phyloP scores from a whole-genome alignment of 148 eudicot species.

The Persicaria tinctoria region DNA sequence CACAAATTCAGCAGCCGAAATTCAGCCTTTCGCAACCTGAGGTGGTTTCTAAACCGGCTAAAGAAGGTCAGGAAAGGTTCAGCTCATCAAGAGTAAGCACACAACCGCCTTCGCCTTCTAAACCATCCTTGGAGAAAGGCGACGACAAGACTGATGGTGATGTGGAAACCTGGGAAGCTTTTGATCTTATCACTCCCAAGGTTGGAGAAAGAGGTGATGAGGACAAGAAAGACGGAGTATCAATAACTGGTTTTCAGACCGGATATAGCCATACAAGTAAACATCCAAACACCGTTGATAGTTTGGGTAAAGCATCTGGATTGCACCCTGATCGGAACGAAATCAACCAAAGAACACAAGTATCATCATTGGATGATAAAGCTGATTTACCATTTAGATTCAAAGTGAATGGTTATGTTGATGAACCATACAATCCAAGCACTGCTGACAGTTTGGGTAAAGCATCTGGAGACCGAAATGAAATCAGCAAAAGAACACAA shows the following conservation, averaged over 20 bases:
- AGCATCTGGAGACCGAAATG: neutral
- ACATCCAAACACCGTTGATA: neutral
- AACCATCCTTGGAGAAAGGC: neutral
- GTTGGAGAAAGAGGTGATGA: neutral
- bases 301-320: neutral
- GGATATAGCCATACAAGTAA: neutral
- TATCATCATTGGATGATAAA: neutral
- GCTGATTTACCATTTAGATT: neutral
- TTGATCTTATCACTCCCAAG: constrained; percentile 6
- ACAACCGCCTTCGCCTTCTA: neutral
- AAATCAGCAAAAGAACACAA: neutral
- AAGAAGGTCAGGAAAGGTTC: neutral
- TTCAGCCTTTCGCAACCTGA: neutral
- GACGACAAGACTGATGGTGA: neutral
- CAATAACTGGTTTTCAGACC: neutral
- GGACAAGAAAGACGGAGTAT: constrained; percentile 4
- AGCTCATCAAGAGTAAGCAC: constrained; percentile 2
- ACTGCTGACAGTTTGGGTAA: neutral
- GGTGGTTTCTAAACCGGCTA: neutral
- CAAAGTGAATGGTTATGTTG: neutral
- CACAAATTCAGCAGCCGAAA: neutral
- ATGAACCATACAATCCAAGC: neutral
- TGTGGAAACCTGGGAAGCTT: constrained; percentile 7
- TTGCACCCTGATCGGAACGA: neutral
- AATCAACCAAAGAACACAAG: neutral